Conservation (phyloP, 495 filamentous ascomycete genomes). For the Hypoxylon lenormandii region DNA sequence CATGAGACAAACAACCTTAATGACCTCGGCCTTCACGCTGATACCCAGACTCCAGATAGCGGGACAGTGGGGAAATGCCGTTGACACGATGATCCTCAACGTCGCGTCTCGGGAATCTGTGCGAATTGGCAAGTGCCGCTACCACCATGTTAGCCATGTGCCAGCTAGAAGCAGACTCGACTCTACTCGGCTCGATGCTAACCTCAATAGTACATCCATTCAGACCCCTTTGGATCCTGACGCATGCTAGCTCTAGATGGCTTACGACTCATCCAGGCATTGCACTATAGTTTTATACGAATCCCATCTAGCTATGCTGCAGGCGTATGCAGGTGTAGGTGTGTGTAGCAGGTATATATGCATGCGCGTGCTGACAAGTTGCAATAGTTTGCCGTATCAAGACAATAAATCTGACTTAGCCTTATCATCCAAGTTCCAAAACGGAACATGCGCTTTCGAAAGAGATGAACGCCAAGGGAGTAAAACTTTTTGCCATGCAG, state of each 20-base stretch:
- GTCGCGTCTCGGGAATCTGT: slow-evolving; percentile 44
- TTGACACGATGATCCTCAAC: slow-evolving; percentile 44
- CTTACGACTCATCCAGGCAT: not conserved
- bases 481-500: slow-evolving; percentile 30
- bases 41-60: slow-evolving; percentile 35
- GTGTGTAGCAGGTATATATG: slow-evolving; percentile 9
- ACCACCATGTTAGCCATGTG: slow-evolving; percentile 10
- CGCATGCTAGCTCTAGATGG: not conserved
- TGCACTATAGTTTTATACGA: slow-evolving; percentile 27
- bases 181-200: not conserved
- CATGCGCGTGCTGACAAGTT: slow-evolving; percentile 43
- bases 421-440: slow-evolving; percentile 40
- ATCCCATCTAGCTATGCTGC: slow-evolving; percentile 32
- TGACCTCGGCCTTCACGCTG: slow-evolving; percentile 18
- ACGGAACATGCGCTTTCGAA: slow-evolving; percentile 37
- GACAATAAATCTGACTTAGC: slow-evolving; percentile 43
- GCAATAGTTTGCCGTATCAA: slow-evolving; percentile 45
- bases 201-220: slow-evolving; percentile 25
- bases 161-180: slow-evolving; percentile 1
- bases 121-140: slow-evolving; percentile 33
- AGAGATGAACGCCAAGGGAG: slow-evolving; percentile 43
- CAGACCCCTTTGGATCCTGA: slow-evolving; percentile 9
- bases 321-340: slow-evolving; percentile 29
- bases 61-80: slow-evolving; percentile 44
- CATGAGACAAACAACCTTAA: slow-evolving; percentile 38